phyloP scores from a whole-genome alignment of 2,329 filamentous ascomycete genomes.

The Xylariaceae sp. region DNA sequence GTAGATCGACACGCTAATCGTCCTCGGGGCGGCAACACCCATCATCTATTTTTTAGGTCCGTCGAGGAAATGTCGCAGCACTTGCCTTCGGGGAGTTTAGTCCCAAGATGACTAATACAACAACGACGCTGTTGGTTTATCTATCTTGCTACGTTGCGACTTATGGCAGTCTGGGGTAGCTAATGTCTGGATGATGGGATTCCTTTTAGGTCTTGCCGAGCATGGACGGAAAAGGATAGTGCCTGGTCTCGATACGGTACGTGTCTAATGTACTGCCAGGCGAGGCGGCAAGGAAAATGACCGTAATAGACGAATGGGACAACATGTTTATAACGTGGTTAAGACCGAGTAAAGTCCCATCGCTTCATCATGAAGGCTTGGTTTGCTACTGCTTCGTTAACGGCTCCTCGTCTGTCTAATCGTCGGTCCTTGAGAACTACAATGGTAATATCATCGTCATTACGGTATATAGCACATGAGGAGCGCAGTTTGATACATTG shows the following conservation, averaged over 20 bases:
- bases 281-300: background rate
- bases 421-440: background rate
- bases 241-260: background rate
- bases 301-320: no score
- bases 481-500: no score
- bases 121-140: background rate
- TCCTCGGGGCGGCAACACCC: background rate
- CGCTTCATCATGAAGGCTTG: background rate
- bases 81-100: background rate
- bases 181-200: background rate
- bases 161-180: background rate
- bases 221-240: background rate
- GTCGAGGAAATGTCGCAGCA: conserved; percentile 1
- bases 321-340: no score
- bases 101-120: background rate
- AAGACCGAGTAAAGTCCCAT: no score
- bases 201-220: background rate
- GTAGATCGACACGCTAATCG: background rate
- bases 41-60: background rate
- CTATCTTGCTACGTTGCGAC: background rate
- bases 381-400: background rate
- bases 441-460: background rate
- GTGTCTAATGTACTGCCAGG: background rate
- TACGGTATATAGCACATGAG: no score
- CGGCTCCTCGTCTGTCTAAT: background rate